Percentiles rank a stretch among this genome's conserved stretches.
Evolutionary conservation across 495 filamentous ascomycete species (phyloP).

Genomic region (Xeromyces bisporus): DNA sequence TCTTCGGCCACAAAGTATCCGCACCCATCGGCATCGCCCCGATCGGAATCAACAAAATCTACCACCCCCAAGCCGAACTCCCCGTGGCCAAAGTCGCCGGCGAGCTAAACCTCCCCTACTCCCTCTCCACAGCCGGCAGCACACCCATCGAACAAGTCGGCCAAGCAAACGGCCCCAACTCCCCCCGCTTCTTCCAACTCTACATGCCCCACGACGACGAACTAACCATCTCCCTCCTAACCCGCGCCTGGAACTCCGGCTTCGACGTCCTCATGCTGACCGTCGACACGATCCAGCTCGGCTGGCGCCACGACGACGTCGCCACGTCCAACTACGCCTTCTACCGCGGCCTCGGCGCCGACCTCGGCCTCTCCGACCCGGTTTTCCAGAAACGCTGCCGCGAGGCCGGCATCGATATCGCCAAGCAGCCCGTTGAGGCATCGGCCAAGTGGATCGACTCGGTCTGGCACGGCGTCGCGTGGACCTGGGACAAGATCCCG

Average conservation of each 20-base stretch:
- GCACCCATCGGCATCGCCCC: slow-evolving; percentile 49
- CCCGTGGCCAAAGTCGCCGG: slow-evolving; percentile 40
- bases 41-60: slow-evolving; percentile 51
- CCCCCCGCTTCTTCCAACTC: slow-evolving; percentile 43
- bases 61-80: slow-evolving; percentile 38
- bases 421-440: slow-evolving; percentile 30
- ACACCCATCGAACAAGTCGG: slow-evolving; percentile 41
- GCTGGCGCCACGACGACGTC: slow-evolving; percentile 47
- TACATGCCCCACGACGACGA: slow-evolving; percentile 51
- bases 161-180: slow-evolving; percentile 30
- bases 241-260: slow-evolving; percentile 34
- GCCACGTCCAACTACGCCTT: slow-evolving; percentile 44
- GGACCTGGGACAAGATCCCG: slow-evolving; percentile 39
- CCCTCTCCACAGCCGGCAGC: slow-evolving; percentile 41
- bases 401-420: slow-evolving; percentile 35
- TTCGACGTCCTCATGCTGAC: slow-evolving; percentile 45
- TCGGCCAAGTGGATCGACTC: slow-evolving; percentile 46
- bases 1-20: slow-evolving; percentile 44
- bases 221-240: slow-evolving; percentile 35
- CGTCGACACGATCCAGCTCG: slow-evolving; percentile 48
- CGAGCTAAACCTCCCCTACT: slow-evolving; percentile 40
- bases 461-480: slow-evolving; percentile 46
- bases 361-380: slow-evolving; percentile 40
- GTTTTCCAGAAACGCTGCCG: slow-evolving; percentile 36
- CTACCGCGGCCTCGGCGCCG: slow-evolving; percentile 38